phyloP scores from a whole-genome alignment of 2,329 filamentous ascomycete species.

The Beauveria australis region DNA sequence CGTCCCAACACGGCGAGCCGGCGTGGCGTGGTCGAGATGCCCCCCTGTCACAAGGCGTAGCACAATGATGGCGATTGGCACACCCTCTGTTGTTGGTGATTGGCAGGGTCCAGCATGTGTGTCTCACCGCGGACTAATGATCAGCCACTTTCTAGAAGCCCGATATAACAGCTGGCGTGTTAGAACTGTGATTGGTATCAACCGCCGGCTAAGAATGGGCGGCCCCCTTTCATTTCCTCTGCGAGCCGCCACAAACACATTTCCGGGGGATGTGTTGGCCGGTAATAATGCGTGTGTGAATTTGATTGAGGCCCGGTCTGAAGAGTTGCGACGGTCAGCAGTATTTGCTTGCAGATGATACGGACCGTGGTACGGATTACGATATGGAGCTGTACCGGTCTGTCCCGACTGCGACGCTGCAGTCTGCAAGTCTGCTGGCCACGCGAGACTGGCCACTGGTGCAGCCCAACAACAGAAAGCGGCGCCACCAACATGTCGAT shows the following conservation, averaged over 20 bases:
- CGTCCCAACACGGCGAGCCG: not conserved
- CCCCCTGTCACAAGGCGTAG: slow-evolving; percentile 2
- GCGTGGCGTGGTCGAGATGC: not conserved
- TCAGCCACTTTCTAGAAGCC: slow-evolving; percentile 10
- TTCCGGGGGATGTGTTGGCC: not conserved
- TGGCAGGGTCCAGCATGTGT: slow-evolving; percentile 8
- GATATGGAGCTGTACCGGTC: not conserved
- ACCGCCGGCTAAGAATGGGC: not conserved
- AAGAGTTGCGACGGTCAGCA: not conserved
- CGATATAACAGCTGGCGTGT: not conserved
- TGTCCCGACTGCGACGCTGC: slow-evolving; percentile 3
- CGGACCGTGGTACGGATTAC: not conserved
- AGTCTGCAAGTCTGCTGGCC: not conserved
- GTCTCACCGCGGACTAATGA: slow-evolving; percentile 5
- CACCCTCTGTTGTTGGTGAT: slow-evolving; percentile 6
- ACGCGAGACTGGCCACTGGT: not conserved
- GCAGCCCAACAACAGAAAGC: not conserved
- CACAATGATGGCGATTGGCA: not conserved
- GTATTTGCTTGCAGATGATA: not conserved
- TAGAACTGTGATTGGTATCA: not conserved
- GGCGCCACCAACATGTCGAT: slow-evolving; percentile 4
- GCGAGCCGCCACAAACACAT: slow-evolving; percentile 1
- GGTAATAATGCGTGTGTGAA: not conserved
- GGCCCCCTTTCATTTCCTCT: slow-evolving; percentile 8
- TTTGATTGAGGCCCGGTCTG: not conserved